Base-by-base conservation (phyloP, 2,329 filamentous ascomycete species). In the Ceratocystis colombiana region DNA sequence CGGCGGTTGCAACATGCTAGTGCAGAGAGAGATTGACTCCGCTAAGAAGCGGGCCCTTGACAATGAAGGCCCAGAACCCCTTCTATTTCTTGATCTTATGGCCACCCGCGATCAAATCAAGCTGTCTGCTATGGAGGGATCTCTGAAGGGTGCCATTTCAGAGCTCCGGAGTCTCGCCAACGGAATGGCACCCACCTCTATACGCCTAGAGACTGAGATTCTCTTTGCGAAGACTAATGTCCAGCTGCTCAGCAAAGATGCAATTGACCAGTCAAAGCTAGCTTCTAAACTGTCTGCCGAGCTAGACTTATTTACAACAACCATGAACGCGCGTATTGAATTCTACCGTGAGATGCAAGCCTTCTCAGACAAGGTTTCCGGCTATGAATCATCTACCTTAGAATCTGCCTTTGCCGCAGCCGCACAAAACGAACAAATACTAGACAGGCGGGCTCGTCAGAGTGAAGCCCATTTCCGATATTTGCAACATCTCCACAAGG, bases 281-380 rank as follows among this genome's bases (percentile, higher is more conserved):
- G 71, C 73, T 0, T 68, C 72, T 1, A 74, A 74, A 4, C 73
- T 87, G 12, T 85, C 89, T 68, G 83, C 83, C 68, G 92, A 96
- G 73, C 77, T 90, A 5, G 87, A 93, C 61, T 77, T 85, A 33
- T 94, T 96, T 73, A 87, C 85, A 33, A 79, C 80, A 17, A 84
- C 88, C 0, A 92, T 96, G 84, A 97, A 97, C 71, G 80, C 85
- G 46, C 86, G 94, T 15, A 77, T 96, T 0, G 90, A 94, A 67
- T 97, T 91, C 73, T 97, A 97, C 73, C 85, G 88, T 4, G 91
- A 96, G 72, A 80, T 97, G 10, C 94, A 97, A 73, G 83, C 84
- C 30, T 85, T 97, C n/a, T 96, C 92, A 0, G 93, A 97, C n/a
- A 15, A 33, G 5, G n/a, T 62, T n/a, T 15, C 85, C 88, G 72